phyloP scores from a whole-genome alignment of 139 green algal species.

The Dunaliella primolecta region DNA sequence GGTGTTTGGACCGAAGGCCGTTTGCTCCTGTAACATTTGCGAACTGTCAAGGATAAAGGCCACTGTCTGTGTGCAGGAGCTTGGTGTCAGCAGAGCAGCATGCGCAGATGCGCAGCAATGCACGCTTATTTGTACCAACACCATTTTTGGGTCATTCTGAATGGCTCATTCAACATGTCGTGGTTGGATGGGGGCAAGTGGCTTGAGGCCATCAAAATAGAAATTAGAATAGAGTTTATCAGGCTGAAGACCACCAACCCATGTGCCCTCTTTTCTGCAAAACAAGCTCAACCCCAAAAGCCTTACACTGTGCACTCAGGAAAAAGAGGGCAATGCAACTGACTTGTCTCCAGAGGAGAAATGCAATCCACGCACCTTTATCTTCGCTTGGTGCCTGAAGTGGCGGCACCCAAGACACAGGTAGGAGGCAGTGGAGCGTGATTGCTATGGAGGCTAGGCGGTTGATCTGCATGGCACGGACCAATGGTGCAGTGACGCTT shows the following conservation, averaged over 20 bases:
- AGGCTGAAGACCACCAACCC: not conserved
- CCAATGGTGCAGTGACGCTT: too few species aligned
- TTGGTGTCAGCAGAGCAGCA: too few species aligned
- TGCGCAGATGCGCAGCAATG: too few species aligned
- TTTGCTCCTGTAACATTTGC: too few species aligned
- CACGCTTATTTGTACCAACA: too few species aligned
- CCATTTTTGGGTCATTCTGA: too few species aligned
- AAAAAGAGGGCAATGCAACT: not conserved
- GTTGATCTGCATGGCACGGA: constrained; percentile 68
- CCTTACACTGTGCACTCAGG: not conserved
- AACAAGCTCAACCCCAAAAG: not conserved
- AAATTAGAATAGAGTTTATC: not conserved
- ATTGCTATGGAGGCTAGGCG: constrained; percentile 78
- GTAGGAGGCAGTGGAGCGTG: constrained; percentile 82
- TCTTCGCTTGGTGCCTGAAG: constrained; percentile 35
- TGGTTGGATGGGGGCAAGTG: too few species aligned
- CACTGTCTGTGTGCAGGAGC: not conserved
- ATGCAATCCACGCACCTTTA: not conserved
- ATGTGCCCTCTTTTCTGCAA: not conserved
- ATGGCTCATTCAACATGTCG: too few species aligned
- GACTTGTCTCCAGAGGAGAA: not conserved
- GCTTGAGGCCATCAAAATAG: not conserved
- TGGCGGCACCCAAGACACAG: constrained; percentile 71
- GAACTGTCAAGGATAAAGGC: too few species aligned
- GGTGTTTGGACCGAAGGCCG: not conserved